phyloP scores from a whole-genome alignment of 495 filamentous ascomycete species.

The Neurospora sp. region DNA sequence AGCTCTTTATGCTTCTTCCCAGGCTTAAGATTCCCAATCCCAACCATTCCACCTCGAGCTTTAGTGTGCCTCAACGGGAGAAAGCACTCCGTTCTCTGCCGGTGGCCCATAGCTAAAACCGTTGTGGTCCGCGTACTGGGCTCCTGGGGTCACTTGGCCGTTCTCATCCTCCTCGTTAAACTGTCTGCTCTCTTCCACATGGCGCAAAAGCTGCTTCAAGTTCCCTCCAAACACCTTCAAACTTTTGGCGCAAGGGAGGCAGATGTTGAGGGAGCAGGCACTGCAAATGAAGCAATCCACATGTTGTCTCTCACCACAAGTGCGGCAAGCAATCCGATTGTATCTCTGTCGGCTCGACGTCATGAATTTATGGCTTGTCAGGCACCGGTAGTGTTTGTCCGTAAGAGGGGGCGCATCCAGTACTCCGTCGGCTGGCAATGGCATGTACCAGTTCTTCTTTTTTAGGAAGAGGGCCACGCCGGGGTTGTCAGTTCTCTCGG shows the following conservation, averaged over 20 bases:
- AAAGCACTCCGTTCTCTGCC: not conserved
- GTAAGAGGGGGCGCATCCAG: slow-evolving; percentile 17
- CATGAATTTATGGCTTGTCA: slow-evolving; percentile 21
- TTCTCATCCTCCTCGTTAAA: not conserved
- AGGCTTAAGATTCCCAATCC: not conserved
- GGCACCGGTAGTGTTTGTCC: slow-evolving; percentile 14
- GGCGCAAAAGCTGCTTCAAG: slow-evolving; percentile 7
- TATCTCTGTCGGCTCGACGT: slow-evolving; percentile 16
- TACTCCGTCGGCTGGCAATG: slow-evolving; percentile 10
- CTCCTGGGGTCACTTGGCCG: not conserved
- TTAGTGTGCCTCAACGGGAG: not conserved
- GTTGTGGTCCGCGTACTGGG: not conserved
- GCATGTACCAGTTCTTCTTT: slow-evolving; percentile 10
- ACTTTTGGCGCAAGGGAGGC: slow-evolving; percentile 6
- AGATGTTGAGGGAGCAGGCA: slow-evolving; percentile 19
- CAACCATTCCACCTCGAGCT: not conserved
- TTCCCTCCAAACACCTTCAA: slow-evolving; percentile 12
- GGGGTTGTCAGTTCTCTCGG: slow-evolving; percentile 16
- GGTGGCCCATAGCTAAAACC: not conserved
- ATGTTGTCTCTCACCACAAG: slow-evolving; percentile 12
- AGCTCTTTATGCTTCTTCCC: not conserved
- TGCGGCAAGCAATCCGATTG: slow-evolving; percentile 20
- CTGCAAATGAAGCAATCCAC: slow-evolving; percentile 23
- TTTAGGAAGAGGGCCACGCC: slow-evolving; percentile 22
- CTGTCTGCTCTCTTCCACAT: slow-evolving; percentile 6